Evolutionary conservation across 176 grass and related monocot genomes (phyloP), one percentile per base, ranked within the genome.

Genomic region (Oryza brachyantha): DNA sequence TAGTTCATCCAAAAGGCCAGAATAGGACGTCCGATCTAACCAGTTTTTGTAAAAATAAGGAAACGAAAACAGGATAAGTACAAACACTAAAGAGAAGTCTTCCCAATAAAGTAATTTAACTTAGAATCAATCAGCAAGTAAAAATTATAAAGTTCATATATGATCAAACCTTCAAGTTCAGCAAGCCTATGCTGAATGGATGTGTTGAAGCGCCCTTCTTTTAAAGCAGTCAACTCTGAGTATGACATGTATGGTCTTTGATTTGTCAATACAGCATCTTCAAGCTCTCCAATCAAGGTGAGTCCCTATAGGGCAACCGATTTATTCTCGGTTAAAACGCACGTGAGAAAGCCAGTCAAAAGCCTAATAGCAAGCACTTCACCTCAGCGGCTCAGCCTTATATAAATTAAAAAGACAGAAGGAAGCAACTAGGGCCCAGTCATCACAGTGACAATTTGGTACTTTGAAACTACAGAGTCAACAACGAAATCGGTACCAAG

Each of bases 141-240:
- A 87, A 55, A 83, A 73, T 2, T 84, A 55, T 83, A 64, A 3
- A 71, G 12, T 63, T 64, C 48, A 63, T 61, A 46, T 75, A 78
- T 52, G 60, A 97, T 88, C 92, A 59, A 54, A 97, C 96, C 96
- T 95, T 99, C 92, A 43, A 99, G 96, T 86, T 99, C 92, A 66
- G 66, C 78, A 60, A 95, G 79, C 29, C 96, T 87, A 81, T 93
- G 96, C 55, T 99, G 88, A 50, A 99, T 93, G 46, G 85, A 88
- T 70, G 87, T 71, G 66, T 89, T 89, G 84, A 91, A 91, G 73
- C 96, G 88, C 10, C 75, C 91, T 87, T 95, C 92, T 86, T 87
- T 88, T 43, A 89, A 39, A 82, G 85, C 76, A 41, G 68, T 74
- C 68, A 99, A 86, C 61, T 82, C 86, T 78, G 84, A 95, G 86